Evolutionary conservation across 768 basidiomycete genomes (phyloP), one percentile per base, ranked within the genome.

Genomic region (Thelephora ganbajun): DNA sequence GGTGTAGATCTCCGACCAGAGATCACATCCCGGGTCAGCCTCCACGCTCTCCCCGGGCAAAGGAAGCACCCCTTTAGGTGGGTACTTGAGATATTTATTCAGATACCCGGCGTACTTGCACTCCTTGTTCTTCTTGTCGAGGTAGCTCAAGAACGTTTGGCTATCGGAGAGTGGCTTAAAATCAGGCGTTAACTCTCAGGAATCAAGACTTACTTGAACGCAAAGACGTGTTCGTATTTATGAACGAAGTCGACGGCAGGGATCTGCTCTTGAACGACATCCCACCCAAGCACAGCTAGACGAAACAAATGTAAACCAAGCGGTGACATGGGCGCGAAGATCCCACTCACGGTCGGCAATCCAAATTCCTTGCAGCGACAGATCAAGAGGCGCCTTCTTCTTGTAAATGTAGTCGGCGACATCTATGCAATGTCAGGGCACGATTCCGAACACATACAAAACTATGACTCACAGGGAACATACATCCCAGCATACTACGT

Each of bases 161-260:
- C 83, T 83, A 45, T n/a, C 20, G 12, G 44, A 36, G 12, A 39
- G 30, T 34, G 37, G 44, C n/a, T 11, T 22, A 22, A 6, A 48
- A 48, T 18, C 5, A 20, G 26, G 26, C 9, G 26, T 30, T 30
- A 30, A 9, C 5, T 30, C 26, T 30, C 26, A 9, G 26, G 9
- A 43, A 9, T 30, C 33, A 35, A 30, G 6, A 55, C 77, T 23
- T 51, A 84, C 83, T 84, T 83, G 63, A 88, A 71, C 0, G 80
- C 66, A 56, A 88, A 86, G 11, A 86, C 74, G 50, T 74, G 66
- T 52, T 77, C 60, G 48, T 79, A 84, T 61, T 81, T 80, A 58
- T 83, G 73, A 5, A 87, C 84, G 51, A 86, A 86, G 49, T 71
- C 65, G 20, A 85, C 78, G 0, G 81, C 82, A 1, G 83, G 80